Percentiles rank a stretch among this genome's conserved stretches.
These are phyloP conservation scores for Eucalyptus pauciflora DNA, from an alignment of 345 rosid genomes.

Conservation along the genomic window DNA sequence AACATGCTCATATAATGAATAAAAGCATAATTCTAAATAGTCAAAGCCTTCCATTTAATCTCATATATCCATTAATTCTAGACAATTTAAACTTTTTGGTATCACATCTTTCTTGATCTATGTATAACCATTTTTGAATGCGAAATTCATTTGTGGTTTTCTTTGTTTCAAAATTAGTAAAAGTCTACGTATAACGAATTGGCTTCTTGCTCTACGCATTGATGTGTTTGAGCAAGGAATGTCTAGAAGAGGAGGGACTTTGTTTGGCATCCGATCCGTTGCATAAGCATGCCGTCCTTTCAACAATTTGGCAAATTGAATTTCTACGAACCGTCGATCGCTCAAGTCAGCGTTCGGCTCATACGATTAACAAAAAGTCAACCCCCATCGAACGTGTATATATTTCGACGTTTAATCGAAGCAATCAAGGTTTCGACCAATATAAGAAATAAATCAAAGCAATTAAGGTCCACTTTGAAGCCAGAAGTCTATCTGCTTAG, in stretches of 20 bases:
- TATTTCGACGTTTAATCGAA: not conserved
- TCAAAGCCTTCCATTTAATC: not conserved
- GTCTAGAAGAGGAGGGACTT: not conserved
- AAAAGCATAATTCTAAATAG: fast-evolving
- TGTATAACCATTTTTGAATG: not conserved
- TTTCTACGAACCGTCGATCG: not conserved
- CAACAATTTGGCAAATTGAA: not conserved
- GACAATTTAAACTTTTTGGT: not conserved
- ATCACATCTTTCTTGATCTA: not conserved
- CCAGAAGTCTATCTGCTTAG: not conserved
- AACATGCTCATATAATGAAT: not conserved
- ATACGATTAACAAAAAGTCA: not conserved
- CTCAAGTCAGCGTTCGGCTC: not conserved
- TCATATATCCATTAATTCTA: not conserved
- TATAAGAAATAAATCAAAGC: not conserved
- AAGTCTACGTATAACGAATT: not conserved
- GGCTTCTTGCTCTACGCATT: not conserved
- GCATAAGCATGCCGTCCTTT: not conserved
- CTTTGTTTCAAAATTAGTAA: not conserved
- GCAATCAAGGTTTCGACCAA: not conserved
- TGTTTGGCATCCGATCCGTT: not conserved
- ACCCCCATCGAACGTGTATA: not conserved
- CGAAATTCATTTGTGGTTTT: not conserved
- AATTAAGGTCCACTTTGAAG: not conserved
- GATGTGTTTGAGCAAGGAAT: not conserved